These are phyloP conservation scores for Aspergillus saccharolyticus DNA, from an alignment of 495 filamentous ascomycete species.

Conservation along the genomic window DNA sequence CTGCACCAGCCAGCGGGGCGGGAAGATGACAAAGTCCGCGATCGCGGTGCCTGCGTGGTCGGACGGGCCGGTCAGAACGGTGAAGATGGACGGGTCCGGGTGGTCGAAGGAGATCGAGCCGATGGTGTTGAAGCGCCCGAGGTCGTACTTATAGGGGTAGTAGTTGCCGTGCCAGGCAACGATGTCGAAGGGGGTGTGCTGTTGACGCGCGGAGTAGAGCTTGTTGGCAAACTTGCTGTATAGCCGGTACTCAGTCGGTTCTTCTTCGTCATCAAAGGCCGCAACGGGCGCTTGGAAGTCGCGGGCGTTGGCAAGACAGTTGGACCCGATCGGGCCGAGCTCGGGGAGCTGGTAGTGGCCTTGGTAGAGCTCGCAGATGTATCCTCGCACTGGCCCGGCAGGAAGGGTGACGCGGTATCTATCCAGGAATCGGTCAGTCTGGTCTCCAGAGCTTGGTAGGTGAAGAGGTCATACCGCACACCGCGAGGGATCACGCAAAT, in stretches of 20 bases:
- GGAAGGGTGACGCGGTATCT: slow-evolving; percentile 69
- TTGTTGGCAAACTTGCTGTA: slow-evolving; percentile 75
- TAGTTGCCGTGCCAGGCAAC: slow-evolving; percentile 77
- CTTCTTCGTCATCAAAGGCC: slow-evolving; percentile 58
- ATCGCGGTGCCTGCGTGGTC: slow-evolving; percentile 69
- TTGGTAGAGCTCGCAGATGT: slow-evolving; percentile 83
- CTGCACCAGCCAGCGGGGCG: slow-evolving; percentile 72
- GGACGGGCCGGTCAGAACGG: slow-evolving; percentile 70
- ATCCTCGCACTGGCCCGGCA: slow-evolving; percentile 65
- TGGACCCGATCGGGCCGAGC: slow-evolving; percentile 83
- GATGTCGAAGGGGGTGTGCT: slow-evolving; percentile 75
- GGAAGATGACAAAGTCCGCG: slow-evolving; percentile 80
- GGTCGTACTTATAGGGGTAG: slow-evolving; percentile 85
- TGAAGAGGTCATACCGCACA: slow-evolving; percentile 37
- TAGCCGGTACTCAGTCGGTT: slow-evolving; percentile 49
- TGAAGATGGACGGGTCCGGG: slow-evolving; percentile 78
- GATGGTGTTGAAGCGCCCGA: slow-evolving; percentile 73
- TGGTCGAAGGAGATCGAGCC: slow-evolving; percentile 73
- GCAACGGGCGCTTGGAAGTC: slow-evolving; percentile 87
- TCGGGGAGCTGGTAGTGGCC: slow-evolving; percentile 82
- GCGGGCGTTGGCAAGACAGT: slow-evolving; percentile 78
- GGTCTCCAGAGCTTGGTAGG: not conserved
- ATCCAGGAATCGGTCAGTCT: not conserved
- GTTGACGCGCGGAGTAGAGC: slow-evolving; percentile 67
- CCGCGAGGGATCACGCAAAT: slow-evolving; percentile 85